Evolutionary conservation across 371 early-diverging fungal genomes (phyloP).

Genomic region (Racocetra persica): DNA sequence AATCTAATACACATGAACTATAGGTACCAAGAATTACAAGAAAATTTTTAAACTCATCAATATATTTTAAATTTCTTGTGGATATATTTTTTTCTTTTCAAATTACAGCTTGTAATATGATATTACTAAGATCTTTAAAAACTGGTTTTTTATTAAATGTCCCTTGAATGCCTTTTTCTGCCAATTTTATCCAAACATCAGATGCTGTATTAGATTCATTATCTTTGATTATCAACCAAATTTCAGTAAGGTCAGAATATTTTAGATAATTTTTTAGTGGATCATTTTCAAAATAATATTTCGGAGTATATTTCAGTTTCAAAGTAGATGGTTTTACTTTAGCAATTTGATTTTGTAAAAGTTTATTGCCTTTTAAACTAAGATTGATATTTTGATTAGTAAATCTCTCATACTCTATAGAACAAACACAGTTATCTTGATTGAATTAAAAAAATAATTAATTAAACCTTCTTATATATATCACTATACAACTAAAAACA

Average conservation of each 20-base stretch:
- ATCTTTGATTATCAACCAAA: not conserved
- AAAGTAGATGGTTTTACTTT: not conserved
- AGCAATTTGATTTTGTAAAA: not conserved
- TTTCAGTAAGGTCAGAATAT: not conserved
- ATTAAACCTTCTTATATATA: not conserved
- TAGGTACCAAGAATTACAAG: not conserved
- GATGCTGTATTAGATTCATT: not conserved
- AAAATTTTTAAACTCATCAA: not conserved
- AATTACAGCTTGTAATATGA: not conserved
- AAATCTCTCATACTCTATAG: not conserved
- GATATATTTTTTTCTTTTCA: not conserved
- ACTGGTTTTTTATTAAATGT: too few species aligned
- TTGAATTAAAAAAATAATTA: slow-evolving; percentile 5
- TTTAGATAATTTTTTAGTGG: not conserved
- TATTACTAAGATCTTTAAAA: not conserved
- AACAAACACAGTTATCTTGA: not conserved
- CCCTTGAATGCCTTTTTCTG: not conserved
- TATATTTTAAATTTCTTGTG: slow-evolving; percentile 6
- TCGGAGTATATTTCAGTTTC: not conserved
- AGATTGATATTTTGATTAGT: slow-evolving; percentile 1
- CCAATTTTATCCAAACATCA: not conserved
- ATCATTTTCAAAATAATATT: slow-evolving; percentile 3
- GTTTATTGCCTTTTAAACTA: not conserved
- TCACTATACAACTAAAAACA: too few species aligned
- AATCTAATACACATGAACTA: not conserved